Conservation (phyloP, 257 asterid species). For the Haberlea rhodopensis region DNA sequence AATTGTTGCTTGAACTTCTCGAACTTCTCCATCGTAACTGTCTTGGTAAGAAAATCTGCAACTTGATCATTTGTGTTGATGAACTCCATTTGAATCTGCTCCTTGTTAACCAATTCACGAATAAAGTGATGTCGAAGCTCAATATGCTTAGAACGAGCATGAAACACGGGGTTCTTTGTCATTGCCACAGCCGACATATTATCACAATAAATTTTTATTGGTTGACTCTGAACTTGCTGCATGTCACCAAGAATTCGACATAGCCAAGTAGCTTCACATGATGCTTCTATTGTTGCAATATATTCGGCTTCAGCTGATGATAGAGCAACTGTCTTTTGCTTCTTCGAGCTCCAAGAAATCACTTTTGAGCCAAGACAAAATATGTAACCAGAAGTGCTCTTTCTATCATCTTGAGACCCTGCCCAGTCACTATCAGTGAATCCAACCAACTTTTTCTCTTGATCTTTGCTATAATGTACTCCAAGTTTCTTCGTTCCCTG, state of each 20-base stretch:
- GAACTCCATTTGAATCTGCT: background rate
- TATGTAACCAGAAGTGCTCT: background rate
- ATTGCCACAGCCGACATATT: background rate
- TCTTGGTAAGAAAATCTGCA: no score
- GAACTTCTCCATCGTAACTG: background rate
- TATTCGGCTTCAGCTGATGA: no score
- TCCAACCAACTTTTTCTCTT: background rate
- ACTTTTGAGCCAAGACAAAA: background rate
- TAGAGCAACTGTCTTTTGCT: background rate
- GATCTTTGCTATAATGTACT: background rate
- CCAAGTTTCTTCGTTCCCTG: background rate
- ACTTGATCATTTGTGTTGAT: background rate
- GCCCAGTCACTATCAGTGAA: background rate
- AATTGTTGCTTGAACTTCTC: background rate
- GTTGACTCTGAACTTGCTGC: background rate
- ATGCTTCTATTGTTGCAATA: no score
- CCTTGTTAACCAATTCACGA: background rate
- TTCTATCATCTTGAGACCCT: background rate
- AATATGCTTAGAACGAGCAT: conserved; percentile 3
- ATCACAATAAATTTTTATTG: background rate
- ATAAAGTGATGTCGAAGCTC: background rate
- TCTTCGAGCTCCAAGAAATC: background rate
- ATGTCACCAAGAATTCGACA: background rate
- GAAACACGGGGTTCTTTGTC: no score
- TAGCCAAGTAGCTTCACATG: background rate